phyloP scores from a whole-genome alignment of 1,284 basidiomycete species.

The Cryptococcus jaspeensis region DNA sequence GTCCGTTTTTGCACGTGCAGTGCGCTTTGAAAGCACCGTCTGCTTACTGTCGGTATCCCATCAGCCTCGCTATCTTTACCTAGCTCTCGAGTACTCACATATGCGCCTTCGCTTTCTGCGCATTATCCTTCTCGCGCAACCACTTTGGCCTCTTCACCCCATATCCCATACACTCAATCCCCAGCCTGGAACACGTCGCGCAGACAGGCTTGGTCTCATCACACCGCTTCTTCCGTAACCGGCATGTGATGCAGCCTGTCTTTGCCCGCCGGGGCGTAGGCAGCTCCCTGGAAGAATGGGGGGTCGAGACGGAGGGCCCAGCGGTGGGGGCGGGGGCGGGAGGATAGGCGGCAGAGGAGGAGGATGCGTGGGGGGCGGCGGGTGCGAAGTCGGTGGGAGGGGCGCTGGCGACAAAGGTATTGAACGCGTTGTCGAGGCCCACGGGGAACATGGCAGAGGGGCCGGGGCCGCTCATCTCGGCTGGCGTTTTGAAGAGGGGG shows the following conservation, averaged over 20 bases:
- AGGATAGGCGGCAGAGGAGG: background rate
- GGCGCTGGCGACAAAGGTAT: no score
- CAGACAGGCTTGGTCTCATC: constrained; percentile 20
- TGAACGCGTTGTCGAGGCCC: no score
- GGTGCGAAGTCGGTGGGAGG: no score
- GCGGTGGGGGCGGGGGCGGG: no score
- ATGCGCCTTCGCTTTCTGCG: constrained; percentile 12
- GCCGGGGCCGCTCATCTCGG: no score
- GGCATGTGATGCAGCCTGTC: constrained; percentile 23
- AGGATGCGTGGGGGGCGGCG: background rate
- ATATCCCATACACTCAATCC: constrained; percentile 24
- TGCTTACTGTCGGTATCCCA: constrained; percentile 6
- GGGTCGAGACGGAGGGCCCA: no score
- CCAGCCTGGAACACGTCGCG: constrained; percentile 16
- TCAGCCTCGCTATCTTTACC: background rate
- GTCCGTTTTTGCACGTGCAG: background rate
- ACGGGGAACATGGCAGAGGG: no score
- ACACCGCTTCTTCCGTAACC: constrained; percentile 22
- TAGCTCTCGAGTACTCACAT: constrained; percentile 8
- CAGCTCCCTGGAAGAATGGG: no score
- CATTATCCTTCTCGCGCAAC: constrained; percentile 18
- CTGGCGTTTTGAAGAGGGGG: no score
- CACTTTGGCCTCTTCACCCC: constrained; percentile 20
- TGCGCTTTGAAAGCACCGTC: constrained; percentile 5
- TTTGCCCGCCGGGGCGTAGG: constrained; percentile 6